phyloP scores from a whole-genome alignment of 2,329 filamentous ascomycete species.

The Cladosporium sp. region DNA sequence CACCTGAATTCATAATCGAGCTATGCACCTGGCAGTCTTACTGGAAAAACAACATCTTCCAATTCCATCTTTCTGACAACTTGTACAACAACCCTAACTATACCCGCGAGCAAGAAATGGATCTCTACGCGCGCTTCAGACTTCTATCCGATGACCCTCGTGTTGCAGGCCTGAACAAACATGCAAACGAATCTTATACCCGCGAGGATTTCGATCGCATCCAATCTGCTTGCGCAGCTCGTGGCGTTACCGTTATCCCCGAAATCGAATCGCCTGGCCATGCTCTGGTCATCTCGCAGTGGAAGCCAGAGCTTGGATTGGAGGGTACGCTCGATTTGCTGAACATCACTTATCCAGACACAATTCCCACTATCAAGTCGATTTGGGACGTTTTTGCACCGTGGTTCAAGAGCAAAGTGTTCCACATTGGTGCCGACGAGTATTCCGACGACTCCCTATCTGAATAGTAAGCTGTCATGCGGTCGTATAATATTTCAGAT shows the following conservation, averaged over 20 bases:
- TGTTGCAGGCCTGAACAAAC: conserved; percentile 47
- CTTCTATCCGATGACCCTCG: conserved; percentile 47
- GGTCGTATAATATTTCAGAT: too few species aligned
- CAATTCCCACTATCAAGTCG: conserved; percentile 49
- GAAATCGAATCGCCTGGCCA: conserved; percentile 60
- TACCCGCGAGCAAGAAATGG: conserved; percentile 42
- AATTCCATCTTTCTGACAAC: conserved; percentile 57
- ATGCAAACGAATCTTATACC: conserved; percentile 54
- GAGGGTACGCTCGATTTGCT: conserved; percentile 46
- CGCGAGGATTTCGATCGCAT: conserved; percentile 49
- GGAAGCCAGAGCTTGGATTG: conserved; percentile 54
- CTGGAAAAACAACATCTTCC: conserved; percentile 58
- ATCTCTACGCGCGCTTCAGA: conserved; percentile 54
- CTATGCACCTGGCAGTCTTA: conserved; percentile 58
- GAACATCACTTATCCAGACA: conserved; percentile 53
- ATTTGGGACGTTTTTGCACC: conserved; percentile 53
- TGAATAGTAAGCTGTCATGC: background rate
- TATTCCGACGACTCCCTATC: conserved; percentile 32
- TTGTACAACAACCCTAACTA: conserved; percentile 50
- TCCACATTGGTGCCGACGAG: conserved; percentile 56
- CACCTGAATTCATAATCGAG: conserved; percentile 51
- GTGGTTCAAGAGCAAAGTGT: conserved; percentile 54
- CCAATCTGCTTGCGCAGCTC: conserved; percentile 48
- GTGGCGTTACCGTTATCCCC: conserved; percentile 56
- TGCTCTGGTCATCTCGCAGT: conserved; percentile 53